Base-by-base conservation (phyloP, 1,284 basidiomycete genomes). In the Microbotryum lychnidis-dioicae region DNA sequence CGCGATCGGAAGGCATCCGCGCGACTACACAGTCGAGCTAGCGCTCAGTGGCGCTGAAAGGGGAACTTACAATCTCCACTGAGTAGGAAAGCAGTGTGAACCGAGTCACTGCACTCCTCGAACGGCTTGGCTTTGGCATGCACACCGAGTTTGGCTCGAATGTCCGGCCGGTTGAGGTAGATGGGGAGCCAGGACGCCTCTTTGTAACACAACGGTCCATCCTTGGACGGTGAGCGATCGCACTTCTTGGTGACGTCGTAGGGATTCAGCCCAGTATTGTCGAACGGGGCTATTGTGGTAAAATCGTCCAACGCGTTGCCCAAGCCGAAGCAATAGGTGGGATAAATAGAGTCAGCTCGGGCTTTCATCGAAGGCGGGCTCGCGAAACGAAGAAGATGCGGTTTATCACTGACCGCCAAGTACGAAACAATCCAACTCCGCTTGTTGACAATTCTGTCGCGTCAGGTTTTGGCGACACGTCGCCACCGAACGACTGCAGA, bases 91-190 rank as follows among this genome's bases (percentile, higher is more conserved):
- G 37, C 37, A 14, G 1, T 0, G 9, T 42, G 1, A 3, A 42
- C 85, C 72, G 65, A 48, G 77, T 78, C 79, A 72, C 80, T 80
- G 74, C 80, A 83, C 47, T 75, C 75, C 71, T 80, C 74, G 76
- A 91, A 93, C 2, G 76, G 12, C 37, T 42, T 76, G 57, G 74
- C 71, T 2, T 80, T 76, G 29, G 70, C 66, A 25, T 79, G 76
- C n/a, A 86, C 89, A 60, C 90, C 90, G 58, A 93, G 81, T 46
- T 83, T 82, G 37, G 80, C 80, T 79, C 90, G 89, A 75, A 85
- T 79, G 59, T 80, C 79, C 6, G 82, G 79, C 37, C 50, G 42
- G 48, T 60, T 60, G 79, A 58, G 50, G 82, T 84, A 91, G 2
- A 78, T 81, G 68, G 89, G 85, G 70, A 91, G 84, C 85, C 86